Conservation (phyloP, 1,284 basidiomycete species). For the Paramarasmius palmivorus region DNA sequence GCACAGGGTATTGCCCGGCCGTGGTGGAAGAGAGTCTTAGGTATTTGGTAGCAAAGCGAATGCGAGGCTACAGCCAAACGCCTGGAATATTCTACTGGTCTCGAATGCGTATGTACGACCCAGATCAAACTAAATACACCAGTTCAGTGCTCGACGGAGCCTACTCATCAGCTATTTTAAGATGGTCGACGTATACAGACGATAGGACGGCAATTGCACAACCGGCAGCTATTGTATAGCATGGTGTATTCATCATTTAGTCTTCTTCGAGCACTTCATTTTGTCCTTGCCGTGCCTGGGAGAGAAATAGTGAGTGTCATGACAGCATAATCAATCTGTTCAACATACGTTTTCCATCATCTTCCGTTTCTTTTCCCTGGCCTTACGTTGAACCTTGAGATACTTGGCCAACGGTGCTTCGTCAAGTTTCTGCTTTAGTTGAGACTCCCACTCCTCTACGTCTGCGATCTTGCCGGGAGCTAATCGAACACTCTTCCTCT, state of each 20-base stretch:
- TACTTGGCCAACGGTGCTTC: slow-evolving; percentile 81
- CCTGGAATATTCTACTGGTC: no score
- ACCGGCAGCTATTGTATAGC: no score
- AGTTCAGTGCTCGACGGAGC: no score
- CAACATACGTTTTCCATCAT: slow-evolving; percentile 75
- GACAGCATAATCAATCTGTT: slow-evolving; percentile 12
- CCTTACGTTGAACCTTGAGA: slow-evolving; percentile 79
- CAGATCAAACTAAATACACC: no score
- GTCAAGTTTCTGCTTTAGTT: slow-evolving; percentile 60
- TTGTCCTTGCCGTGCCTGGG: slow-evolving; percentile 66
- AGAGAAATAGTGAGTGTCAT: slow-evolving; percentile 2
- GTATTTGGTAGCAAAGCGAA: slow-evolving; percentile 60
- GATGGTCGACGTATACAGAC: no score
- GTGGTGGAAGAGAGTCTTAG: slow-evolving; percentile 81
- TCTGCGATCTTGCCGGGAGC: slow-evolving; percentile 69
- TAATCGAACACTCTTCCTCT: slow-evolving; percentile 70
- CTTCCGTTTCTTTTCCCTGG: slow-evolving; percentile 73
- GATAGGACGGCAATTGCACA: no score
- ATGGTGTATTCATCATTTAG: not conserved
- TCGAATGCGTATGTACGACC: no score
- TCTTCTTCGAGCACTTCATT: slow-evolving; percentile 69
- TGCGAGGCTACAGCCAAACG: no score
- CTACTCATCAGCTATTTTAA: no score
- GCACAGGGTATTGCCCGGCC: slow-evolving; percentile 71
- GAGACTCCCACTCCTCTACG: slow-evolving; percentile 74